Evolutionary conservation across 306 rosid genomes (phyloP), one percentile per base, ranked within the genome.

Genomic region (Casuarina glauca): DNA sequence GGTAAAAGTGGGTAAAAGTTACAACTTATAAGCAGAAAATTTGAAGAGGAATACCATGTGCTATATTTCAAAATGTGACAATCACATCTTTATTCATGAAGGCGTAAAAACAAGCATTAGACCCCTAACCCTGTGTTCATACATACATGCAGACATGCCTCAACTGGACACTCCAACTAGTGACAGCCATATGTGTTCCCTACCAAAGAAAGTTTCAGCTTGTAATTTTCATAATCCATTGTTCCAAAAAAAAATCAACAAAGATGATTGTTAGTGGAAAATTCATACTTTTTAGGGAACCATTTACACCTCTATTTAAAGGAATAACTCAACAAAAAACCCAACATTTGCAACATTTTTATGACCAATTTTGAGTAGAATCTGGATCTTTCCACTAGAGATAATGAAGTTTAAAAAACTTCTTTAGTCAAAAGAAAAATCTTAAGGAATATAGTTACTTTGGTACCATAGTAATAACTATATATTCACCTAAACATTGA

Each of bases 1-100:
- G 68, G 64, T 69, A 79, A 70, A 72, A 53, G 48, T 26, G 42
- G 62, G 61, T 4, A 4, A 51, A 32, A 72, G 68, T n/a, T 58
- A 75, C 39, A 74, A 74, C 41, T n/a, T 70, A 72, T 7, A 72
- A 82, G 72, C 26, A 62, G 75, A 76, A 79, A 38, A 74, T 41
- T 62, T 76, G 54, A 75, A 70, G 51, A 58, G 75, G 69, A 38
- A 76, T 73, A 69, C 66, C 52, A 49, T 52, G 73, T 64, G 58
- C 49, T 26, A 38, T 17, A 66, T 61, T 52, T 73, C 16, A 36
- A 43, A 79, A 35, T 32, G 44, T 5, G 58, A 63, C 13, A 49
- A 41, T 64, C 10, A n/a, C 6, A 50, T 26, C 48, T 42, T 42
- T 6, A 15, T 11, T 2, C 17, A 17, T 7, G 46, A 9, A 46